A percentile compares a stretch with the other conserved stretches of the same genome.
Evolutionary conservation across 2,329 filamentous ascomycete species (phyloP).

Genomic region (Sporothrix brunneoviolacea): DNA sequence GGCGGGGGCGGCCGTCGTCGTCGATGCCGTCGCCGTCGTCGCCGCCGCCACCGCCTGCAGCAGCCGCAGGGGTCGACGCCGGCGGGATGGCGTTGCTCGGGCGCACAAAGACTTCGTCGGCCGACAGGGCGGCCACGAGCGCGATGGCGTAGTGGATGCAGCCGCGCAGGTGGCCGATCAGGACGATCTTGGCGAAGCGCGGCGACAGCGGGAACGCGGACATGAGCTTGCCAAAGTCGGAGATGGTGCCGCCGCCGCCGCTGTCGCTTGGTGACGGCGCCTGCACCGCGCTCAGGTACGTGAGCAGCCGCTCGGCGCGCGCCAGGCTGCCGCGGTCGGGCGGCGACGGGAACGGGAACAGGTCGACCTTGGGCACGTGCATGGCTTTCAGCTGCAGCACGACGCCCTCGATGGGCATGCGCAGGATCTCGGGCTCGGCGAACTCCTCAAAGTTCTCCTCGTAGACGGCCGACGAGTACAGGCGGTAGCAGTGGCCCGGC

Average conservation of each 20-base stretch:
- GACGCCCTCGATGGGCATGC: slow-evolving; percentile 87
- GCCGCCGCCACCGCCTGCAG: background rate
- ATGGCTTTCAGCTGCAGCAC: slow-evolving; percentile 93
- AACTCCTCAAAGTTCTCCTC: slow-evolving; percentile 84
- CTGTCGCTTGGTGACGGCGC: slow-evolving; percentile 20
- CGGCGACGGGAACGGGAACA: slow-evolving; percentile 93
- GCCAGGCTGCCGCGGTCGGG: slow-evolving; percentile 69
- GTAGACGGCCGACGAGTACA: slow-evolving; percentile 92
- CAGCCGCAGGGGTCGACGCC: slow-evolving; percentile 31
- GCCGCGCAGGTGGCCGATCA: slow-evolving; percentile 75
- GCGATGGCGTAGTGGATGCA: slow-evolving; percentile 83
- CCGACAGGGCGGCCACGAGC: slow-evolving; percentile 80
- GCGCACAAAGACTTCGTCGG: slow-evolving; percentile 79
- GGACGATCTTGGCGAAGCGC: slow-evolving; percentile 83
- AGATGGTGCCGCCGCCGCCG: slow-evolving; percentile 59
- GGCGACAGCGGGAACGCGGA: slow-evolving; percentile 86
- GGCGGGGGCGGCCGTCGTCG: slow-evolving; percentile 40
- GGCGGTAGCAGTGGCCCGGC: slow-evolving; percentile 87
- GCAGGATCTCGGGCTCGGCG: slow-evolving; percentile 77
- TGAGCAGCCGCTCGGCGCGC: slow-evolving; percentile 79
- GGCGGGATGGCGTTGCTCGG: slow-evolving; percentile 68
- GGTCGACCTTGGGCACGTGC: slow-evolving; percentile 81
- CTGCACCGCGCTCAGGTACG: slow-evolving; percentile 76
- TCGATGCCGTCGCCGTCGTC: background rate
- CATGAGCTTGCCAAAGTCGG: slow-evolving; percentile 71